Evolutionary conservation across 768 basidiomycete species (phyloP).

Genomic region (Clitopilus hobsonii): DNA sequence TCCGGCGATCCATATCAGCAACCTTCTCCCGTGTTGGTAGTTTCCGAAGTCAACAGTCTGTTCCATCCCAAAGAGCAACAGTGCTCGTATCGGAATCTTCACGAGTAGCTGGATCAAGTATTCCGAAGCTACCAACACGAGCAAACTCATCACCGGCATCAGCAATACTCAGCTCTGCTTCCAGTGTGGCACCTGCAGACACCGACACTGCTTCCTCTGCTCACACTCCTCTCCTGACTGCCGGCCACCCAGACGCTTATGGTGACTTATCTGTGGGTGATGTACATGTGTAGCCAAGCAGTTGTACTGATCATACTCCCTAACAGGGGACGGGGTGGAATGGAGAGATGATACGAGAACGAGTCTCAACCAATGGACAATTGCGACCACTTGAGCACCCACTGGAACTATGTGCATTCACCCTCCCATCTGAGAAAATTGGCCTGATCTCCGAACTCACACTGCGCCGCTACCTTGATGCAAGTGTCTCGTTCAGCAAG

Average conservation of each 20-base stretch:
- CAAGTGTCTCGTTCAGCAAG: slow-evolving; percentile 53
- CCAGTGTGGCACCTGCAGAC: slow-evolving; percentile 19
- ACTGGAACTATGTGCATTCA: slow-evolving; percentile 64
- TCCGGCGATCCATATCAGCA: not conserved
- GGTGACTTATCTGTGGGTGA: slow-evolving; percentile 37
- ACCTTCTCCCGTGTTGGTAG: not conserved
- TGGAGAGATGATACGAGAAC: slow-evolving; percentile 83
- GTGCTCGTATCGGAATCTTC: not conserved
- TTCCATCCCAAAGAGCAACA: not conserved
- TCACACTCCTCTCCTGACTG: slow-evolving; percentile 22
- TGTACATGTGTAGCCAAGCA: not conserved
- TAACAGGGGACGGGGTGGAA: slow-evolving; percentile 35
- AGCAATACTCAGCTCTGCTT: not conserved
- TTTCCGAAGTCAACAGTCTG: not conserved
- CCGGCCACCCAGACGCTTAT: slow-evolving; percentile 65
- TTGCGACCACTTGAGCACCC: slow-evolving; percentile 78
- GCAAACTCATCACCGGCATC: not conserved
- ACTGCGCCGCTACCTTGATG: slow-evolving; percentile 72
- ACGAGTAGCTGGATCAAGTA: not conserved
- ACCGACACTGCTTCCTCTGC: slow-evolving; percentile 13
- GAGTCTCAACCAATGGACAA: slow-evolving; percentile 79
- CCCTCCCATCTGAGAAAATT: slow-evolving; percentile 58
- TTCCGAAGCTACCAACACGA: not conserved
- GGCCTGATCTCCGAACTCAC: slow-evolving; percentile 74
- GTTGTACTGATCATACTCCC: not conserved